phyloP scores from a whole-genome alignment of 208 protist species.

The Spongospora subterranea region DNA sequence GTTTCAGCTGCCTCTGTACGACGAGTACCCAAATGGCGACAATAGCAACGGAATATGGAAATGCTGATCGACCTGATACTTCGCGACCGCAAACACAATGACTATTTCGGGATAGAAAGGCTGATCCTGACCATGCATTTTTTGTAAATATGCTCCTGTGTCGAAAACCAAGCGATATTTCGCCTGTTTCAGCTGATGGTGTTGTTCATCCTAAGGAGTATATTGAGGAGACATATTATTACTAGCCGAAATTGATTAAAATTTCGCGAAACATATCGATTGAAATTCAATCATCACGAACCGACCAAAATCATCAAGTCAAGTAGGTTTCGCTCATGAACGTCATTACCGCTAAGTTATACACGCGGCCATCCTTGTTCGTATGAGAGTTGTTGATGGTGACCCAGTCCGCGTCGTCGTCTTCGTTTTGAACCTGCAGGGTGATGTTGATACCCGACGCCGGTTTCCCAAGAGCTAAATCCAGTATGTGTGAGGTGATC shows the following conservation, averaged over 20 bases:
- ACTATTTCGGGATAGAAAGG: constrained; percentile 46
- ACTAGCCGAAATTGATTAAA: too few relatives aligned
- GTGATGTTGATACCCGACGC: not conserved
- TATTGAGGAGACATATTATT: too few relatives aligned
- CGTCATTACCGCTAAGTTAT: not conserved
- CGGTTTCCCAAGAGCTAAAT: not conserved
- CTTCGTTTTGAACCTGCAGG: constrained; percentile 2
- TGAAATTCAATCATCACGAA: too few relatives aligned
- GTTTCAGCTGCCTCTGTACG: constrained; percentile 52
- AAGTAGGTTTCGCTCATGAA: not conserved
- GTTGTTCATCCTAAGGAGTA: too few relatives aligned
- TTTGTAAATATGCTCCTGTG: not conserved
- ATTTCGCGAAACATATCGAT: too few relatives aligned
- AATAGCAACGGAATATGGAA: constrained; percentile 48
- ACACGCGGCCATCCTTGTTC: not conserved
- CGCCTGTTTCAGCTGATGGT: not conserved
- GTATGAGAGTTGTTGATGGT: not conserved
- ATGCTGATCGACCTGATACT: constrained; percentile 31
- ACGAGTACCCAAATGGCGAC: constrained; percentile 34
- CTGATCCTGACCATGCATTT: not conserved
- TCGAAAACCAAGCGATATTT: not conserved
- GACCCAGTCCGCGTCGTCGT: not conserved
- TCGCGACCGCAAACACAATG: not conserved
- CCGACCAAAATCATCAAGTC: too few relatives aligned
- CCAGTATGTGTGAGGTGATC: constrained; percentile 31